phyloP scores from a whole-genome alignment of 2,329 filamentous ascomycete genomes.

The Gaeumannomyces sp. region DNA sequence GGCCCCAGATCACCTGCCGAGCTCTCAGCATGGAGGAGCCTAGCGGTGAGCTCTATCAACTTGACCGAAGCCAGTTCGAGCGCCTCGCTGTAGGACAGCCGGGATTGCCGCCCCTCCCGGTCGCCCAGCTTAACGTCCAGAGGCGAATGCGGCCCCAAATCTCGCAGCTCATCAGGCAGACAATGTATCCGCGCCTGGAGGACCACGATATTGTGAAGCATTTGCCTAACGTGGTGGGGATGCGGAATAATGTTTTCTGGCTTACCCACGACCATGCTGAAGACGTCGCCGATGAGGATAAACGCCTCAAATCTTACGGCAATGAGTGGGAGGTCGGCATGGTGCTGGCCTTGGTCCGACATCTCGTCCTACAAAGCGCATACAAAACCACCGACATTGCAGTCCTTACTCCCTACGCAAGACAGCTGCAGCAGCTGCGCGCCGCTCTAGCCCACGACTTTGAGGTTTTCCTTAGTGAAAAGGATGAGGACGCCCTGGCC shows the following conservation, averaged over 20 bases:
- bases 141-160: conserved; percentile 61
- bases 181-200: conserved; percentile 49
- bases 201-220: conserved; percentile 37
- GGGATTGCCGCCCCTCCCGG: conserved; percentile 20
- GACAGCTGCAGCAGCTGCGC: conserved; percentile 49
- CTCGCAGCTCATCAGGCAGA: conserved; percentile 48
- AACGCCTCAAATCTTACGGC: conserved; percentile 38
- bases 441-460: conserved; percentile 39
- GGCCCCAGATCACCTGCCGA: conserved; percentile 51
- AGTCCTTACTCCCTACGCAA: conserved; percentile 61
- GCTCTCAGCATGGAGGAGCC: conserved; percentile 45
- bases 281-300: conserved; percentile 24
- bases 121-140: conserved; percentile 47
- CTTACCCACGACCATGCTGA: conserved; percentile 50
- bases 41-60: conserved; percentile 40
- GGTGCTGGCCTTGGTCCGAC: conserved; percentile 54
- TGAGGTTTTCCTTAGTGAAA: conserved; percentile 58
- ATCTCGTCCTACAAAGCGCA: conserved; percentile 57
- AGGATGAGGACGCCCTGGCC: conserved; percentile 50
- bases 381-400: conserved; percentile 60
- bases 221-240: conserved; percentile 45
- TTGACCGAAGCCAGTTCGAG: conserved; percentile 59
- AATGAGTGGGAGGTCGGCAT: conserved; percentile 60
- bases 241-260: conserved; percentile 53
- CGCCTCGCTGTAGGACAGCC: conserved; percentile 31